Evolutionary conservation across 495 filamentous ascomycete genomes (phyloP), one percentile per base, ranked within the genome.

Genomic region (Penicillium nucicola): DNA sequence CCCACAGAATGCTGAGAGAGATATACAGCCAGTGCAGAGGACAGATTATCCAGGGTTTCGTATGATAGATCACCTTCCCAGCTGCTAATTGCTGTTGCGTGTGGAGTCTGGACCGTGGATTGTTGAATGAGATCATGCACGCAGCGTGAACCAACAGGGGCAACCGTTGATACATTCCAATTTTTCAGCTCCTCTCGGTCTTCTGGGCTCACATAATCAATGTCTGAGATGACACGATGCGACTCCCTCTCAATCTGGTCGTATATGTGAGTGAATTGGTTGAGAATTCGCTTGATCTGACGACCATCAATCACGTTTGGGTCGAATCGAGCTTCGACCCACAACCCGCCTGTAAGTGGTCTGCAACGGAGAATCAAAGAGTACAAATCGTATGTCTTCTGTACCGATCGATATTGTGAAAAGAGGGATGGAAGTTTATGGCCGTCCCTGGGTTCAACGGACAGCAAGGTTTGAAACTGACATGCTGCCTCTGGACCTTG

Each of bases 381-480:
- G 34, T 38, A 67, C 56, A 18, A 42, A 49, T 28, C 32, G 12
- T 51, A 50, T 30, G 14, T 72, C 54, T 17, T 67, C 17, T 48
- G 51, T 3, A 17, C 23, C 4, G 51, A 42, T 11, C 17, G 36
- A 31, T 30, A 3, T n/a, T 48, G 39, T 0, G 49, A 38, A 19
- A 57, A 57, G 4, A 57, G 6, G n/a, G 4, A 6, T 2, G 43
- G 49, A 11, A 39, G 9, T 8, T 47, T 2, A 22, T 52, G 43
- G 17, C 38, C 69, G 10, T 72, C 57, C 32, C 62, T 41, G n/a
- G 64, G 61, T 38, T 67, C 58, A 9, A 64, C 55, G 4, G 56
- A 46, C 14, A 67, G 19, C 23, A 76, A 50, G 18, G 61, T 74
- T 40, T 65, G 60, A 52, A 77, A 77, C 11, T 62, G 50, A 39